Conservation (phyloP, 441 rosid species). For the Cnidoscolus chayamansa region DNA sequence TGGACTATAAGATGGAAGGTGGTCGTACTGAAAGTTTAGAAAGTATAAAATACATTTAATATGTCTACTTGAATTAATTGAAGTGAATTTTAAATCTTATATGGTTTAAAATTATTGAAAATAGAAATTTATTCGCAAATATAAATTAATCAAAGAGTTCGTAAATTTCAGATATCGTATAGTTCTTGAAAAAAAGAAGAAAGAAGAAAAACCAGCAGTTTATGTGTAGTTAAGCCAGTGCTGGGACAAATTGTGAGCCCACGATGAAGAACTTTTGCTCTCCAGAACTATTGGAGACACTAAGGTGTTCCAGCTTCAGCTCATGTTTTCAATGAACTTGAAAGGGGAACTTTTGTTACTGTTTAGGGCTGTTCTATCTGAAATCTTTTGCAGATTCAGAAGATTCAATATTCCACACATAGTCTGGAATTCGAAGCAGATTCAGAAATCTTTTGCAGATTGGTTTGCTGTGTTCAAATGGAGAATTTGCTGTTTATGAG, state of each 20-base stretch:
- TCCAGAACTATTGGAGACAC: conserved; percentile 46
- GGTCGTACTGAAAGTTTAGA: no score
- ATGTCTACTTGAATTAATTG: no score
- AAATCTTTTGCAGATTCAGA: no score
- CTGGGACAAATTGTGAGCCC: conserved; percentile 34
- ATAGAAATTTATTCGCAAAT: no score
- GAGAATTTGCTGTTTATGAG: conserved; percentile 75
- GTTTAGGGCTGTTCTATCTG: conserved; percentile 64
- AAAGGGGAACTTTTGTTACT: conserved; percentile 79
- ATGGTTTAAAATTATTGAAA: no score
- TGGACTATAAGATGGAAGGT: no score
- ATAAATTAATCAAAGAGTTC: no score
- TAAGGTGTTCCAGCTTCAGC: conserved; percentile 72
- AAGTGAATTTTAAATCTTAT: no score
- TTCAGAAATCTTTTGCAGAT: conserved; percentile 60
- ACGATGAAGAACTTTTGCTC: conserved; percentile 29
- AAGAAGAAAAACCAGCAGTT: conserved; percentile 35
- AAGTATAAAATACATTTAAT: no score
- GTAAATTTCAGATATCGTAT: no score
- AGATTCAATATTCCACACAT: conserved; percentile 31
- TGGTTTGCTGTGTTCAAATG: conserved; percentile 85
- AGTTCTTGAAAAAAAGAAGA: conserved; percentile 29
- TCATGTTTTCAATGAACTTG: conserved; percentile 80
- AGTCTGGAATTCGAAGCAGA: conserved; percentile 69
- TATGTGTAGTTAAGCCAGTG: conserved; percentile 50